A percentile compares a stretch with the other conserved stretches of the same genome.
These are phyloP conservation scores for Cytospora mali DNA, from an alignment of 2,329 filamentous ascomycete genomes.

Conservation along the genomic window DNA sequence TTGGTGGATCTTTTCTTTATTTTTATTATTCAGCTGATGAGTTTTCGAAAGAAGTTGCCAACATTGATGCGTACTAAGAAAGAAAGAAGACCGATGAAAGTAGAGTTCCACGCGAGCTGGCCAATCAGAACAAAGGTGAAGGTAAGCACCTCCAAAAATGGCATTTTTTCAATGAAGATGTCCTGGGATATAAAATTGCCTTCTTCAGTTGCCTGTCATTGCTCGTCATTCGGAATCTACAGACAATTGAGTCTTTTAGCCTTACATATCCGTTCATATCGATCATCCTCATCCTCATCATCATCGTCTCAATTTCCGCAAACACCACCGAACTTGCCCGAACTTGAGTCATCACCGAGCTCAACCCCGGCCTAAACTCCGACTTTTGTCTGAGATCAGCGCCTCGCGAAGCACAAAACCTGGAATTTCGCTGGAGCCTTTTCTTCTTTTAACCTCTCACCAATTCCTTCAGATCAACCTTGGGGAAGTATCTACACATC, in stretches of 20 bases:
- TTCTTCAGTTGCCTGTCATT: background rate
- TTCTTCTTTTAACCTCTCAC: background rate
- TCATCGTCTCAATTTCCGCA: too few species aligned
- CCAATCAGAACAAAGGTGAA: background rate
- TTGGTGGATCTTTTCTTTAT: background rate
- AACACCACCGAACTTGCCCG: too few species aligned
- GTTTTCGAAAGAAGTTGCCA: background rate
- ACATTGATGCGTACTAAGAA: background rate
- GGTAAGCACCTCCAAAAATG: background rate
- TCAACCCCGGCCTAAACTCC: too few species aligned
- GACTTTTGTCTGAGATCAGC: too few species aligned
- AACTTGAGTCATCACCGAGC: too few species aligned
- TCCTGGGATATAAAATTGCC: background rate
- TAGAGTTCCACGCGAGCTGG: background rate
- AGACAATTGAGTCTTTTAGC: too few species aligned
- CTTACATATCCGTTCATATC: too few species aligned
- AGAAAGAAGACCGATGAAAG: background rate
- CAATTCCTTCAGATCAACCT: background rate
- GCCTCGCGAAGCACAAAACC: too few species aligned
- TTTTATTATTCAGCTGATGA: background rate
- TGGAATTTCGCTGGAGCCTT: background rate
- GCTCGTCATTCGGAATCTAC: too few species aligned
- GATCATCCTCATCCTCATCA: too few species aligned
- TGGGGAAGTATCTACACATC: background rate
- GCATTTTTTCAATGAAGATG: background rate